Evolutionary conservation across 2,329 filamentous ascomycete genomes (phyloP), one percentile per base, ranked within the genome.

Genomic region (Exophiala xenobiotica): DNA sequence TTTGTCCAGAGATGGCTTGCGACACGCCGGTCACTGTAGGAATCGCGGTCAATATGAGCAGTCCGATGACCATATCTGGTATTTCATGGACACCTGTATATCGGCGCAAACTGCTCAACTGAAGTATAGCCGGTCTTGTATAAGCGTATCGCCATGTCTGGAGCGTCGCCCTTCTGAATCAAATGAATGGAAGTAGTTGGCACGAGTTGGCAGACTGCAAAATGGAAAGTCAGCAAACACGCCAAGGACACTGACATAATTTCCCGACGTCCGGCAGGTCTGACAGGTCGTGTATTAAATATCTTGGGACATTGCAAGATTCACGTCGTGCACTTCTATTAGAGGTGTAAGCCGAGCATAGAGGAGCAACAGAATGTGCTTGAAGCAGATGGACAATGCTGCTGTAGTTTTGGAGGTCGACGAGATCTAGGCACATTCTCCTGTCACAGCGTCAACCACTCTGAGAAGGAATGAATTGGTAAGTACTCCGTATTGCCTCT

Each of bases 1-100:
- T 71, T 46, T 76, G 72, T 54, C 74, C 71, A 53, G 68, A 69
- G 14, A 70, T 65, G 2, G 68, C 74, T 55, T 77, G 68, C 7
- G 72, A 67, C 12, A 73, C 69, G 33, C 75, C 75, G 7, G 74
- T 74, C 33, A 75, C 73, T 4, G 74, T 74, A 29, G 74, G 74
- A 52, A 74, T 74, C 16, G 71, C 57, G 12, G 68, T 61, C 43
- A 74, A 54, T 33, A 67, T 53, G 38, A 73, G 51, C 16, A 74
- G 62, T 18, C 72, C 70, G 52, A 75, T 66, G 46, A 73, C 69
- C 68, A 73, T 71, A n/a, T n/a, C n/a, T n/a, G n/a, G 12, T 23
- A n/a, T 40, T 12, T 4, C 20, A 40, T 40, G 38, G 38, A 23
- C 9, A 9, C 19, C 19, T 22, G 8, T 8, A 11, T n/a, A 4